These are phyloP conservation scores for Carex littledalei DNA, from an alignment of 176 grass and related monocot species.

Conservation along the genomic window DNA sequence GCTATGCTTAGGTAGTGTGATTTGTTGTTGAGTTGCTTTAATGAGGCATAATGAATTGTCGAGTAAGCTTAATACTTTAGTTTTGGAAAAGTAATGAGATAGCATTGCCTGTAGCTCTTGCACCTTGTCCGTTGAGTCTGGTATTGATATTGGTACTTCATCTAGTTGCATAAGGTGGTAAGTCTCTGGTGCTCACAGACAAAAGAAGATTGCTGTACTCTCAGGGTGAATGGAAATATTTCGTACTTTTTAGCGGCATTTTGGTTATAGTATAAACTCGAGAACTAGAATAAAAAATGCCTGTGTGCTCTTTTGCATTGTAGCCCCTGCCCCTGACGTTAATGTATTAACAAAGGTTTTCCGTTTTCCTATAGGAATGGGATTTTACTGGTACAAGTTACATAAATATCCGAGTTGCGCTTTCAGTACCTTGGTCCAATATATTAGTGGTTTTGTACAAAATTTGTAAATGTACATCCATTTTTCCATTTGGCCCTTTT, in stretches of 20 bases:
- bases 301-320: not conserved
- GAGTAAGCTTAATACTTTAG: not conserved
- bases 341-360: too few relatives aligned
- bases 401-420: not conserved
- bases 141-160: not conserved
- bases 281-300: not conserved
- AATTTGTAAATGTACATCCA: not conserved
- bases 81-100: not conserved
- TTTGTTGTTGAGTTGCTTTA: not conserved
- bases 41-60: not conserved
- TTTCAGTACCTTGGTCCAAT: not conserved
- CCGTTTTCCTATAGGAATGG: too few relatives aligned
- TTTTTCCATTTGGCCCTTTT: not conserved
- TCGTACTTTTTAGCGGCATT: not conserved
- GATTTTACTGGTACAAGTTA: not conserved
- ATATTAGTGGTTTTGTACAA: not conserved
- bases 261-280: not conserved
- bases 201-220: not conserved
- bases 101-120: not conserved
- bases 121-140: not conserved
- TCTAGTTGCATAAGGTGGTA: not conserved
- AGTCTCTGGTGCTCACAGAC: not conserved
- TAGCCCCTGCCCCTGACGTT: too few relatives aligned
- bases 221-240: not conserved
- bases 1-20: not conserved